Percentiles rank a stretch among this genome's conserved stretches.
Conservation (phyloP, 352 stramenopile genomes). For the Pythium aquatile region DNA sequence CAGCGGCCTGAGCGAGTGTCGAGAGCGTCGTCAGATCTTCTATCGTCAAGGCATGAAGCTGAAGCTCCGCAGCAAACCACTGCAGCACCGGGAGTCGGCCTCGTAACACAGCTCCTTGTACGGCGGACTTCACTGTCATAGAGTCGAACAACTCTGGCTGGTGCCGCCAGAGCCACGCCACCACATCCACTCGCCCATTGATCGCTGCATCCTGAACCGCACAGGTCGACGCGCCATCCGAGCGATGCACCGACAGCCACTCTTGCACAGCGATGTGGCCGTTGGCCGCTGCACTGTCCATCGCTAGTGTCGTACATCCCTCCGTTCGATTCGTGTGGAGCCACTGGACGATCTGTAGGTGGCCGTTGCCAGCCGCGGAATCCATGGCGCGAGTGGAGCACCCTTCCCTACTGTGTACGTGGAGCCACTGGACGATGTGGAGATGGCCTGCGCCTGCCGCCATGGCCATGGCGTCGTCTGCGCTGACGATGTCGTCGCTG, state of each 20-base stretch:
- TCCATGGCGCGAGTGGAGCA: conserved; percentile 24
- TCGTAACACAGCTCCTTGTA: not conserved
- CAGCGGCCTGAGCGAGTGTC: not conserved
- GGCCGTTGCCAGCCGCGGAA: conserved; percentile 8
- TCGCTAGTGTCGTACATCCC: conserved; percentile 17
- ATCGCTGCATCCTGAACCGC: not conserved
- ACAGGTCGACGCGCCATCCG: not conserved
- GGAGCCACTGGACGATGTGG: conserved; percentile 21
- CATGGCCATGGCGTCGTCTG: conserved; percentile 16
- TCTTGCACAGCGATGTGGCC: conserved; percentile 18
- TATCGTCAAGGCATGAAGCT: not conserved
- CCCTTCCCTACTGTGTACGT: conserved; percentile 14
- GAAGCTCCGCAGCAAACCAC: not conserved
- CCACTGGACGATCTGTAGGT: conserved; percentile 20
- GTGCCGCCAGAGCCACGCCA: not conserved
- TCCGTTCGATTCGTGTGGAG: conserved; percentile 15
- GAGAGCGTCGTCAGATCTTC: not conserved
- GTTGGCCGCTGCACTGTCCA: conserved; percentile 12
- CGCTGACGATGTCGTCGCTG: not conserved
- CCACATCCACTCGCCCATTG: not conserved
- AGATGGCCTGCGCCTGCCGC: conserved; percentile 16
- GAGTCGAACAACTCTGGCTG: not conserved
- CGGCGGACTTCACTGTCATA: not conserved
- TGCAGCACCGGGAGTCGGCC: not conserved
- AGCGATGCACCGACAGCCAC: conserved; percentile 4